A percentile compares a stretch with the other conserved stretches of the same genome.
Conservation (phyloP, 148 eudicot genomes). For the Silene uniflora region DNA sequence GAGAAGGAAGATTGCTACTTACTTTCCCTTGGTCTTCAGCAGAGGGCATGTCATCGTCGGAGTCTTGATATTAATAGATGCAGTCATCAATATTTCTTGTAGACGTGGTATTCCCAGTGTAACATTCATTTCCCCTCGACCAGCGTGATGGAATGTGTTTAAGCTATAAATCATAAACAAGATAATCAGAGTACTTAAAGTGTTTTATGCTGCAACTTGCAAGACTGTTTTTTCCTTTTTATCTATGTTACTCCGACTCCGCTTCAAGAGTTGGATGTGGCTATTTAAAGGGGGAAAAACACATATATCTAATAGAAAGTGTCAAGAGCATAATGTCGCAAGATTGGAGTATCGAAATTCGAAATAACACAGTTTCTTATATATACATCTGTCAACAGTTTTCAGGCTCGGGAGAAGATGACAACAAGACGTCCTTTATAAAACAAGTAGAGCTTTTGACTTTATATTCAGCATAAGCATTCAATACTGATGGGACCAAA, state of each 20-base stretch:
- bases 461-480: not conserved
- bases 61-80: conserved; percentile 65
- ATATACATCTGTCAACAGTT: not conserved
- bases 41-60: conserved; percentile 98
- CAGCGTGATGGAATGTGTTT: conserved; percentile 98
- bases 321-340: not conserved
- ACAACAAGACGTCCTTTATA: not conserved
- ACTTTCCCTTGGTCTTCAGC: conserved; percentile 53
- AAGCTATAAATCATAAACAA: conserved; percentile 44
- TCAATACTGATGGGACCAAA: not conserved
- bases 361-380: not conserved
- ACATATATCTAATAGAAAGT: not conserved
- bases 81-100: conserved; percentile 96
- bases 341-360: not conserved
- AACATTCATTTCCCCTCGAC: conserved; percentile 99
- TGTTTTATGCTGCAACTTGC: too few relatives aligned
- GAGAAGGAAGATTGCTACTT: conserved; percentile 28
- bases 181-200: not conserved
- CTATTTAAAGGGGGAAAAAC: not conserved
- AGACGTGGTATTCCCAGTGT: conserved; percentile 98
- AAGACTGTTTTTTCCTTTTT: not conserved
- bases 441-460: not conserved
- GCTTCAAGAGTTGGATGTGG: not conserved
- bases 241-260: not conserved
- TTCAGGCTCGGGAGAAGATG: not conserved